Evolutionary conservation across 2,329 filamentous ascomycete species (phyloP).

Genomic region (Volutella citrinella): DNA sequence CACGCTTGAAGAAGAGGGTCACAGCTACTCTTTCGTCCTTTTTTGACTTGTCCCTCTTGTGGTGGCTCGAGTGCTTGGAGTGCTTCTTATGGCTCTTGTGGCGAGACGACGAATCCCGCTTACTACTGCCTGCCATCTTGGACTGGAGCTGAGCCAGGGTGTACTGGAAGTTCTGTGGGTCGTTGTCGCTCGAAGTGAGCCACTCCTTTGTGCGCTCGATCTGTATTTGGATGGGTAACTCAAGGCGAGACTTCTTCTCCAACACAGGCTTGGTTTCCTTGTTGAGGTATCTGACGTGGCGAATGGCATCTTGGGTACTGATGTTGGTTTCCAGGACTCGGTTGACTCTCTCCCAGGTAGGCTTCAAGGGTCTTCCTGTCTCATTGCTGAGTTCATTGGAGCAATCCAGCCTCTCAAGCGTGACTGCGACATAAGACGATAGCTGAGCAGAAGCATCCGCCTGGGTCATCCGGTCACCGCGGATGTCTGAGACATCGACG

Average conservation of each 20-base stretch:
- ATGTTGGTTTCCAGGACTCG: constrained; percentile 33
- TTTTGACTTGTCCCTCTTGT: no score
- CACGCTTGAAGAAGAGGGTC: no score
- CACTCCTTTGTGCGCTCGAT: constrained; percentile 37
- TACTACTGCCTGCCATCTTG: constrained; percentile 28
- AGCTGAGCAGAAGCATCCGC: constrained; percentile 37
- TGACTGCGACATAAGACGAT: constrained; percentile 39
- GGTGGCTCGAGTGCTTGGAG: no score
- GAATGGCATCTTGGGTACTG: constrained; percentile 34
- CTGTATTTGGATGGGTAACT: constrained; percentile 37
- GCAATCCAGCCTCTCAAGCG: constrained; percentile 38
- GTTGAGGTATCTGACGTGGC: constrained; percentile 37
- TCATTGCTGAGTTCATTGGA: constrained; percentile 34
- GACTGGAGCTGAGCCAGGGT: constrained; percentile 44
- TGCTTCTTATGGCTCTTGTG: constrained; percentile 17
- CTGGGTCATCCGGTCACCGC: constrained; percentile 33
- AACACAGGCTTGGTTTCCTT: constrained; percentile 26
- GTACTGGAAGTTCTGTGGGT: constrained; percentile 38
- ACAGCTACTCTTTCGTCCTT: no score
- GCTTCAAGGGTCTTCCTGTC: constrained; percentile 27
- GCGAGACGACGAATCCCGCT: no score
- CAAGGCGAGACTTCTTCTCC: constrained; percentile 39
- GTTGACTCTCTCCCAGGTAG: constrained; percentile 40
- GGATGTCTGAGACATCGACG: constrained; percentile 34
- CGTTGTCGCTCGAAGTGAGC: constrained; percentile 32